phyloP scores from a whole-genome alignment of 1,284 basidiomycete genomes.

The Ganoderma meredithae region DNA sequence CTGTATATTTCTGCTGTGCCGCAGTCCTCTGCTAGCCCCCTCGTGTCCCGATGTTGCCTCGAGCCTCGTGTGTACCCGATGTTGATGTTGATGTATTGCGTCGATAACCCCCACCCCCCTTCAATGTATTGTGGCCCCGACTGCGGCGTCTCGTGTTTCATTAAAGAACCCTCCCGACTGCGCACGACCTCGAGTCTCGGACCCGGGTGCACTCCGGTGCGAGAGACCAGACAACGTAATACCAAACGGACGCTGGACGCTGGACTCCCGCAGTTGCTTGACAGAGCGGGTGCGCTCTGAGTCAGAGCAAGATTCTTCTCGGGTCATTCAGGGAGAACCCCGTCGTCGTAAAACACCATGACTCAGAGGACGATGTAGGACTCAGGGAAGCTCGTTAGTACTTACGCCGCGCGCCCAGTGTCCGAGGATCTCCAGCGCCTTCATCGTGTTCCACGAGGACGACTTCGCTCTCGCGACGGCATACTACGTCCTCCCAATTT shows the following conservation, averaged over 20 bases:
- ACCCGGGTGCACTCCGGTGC: no score
- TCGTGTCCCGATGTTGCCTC: not conserved
- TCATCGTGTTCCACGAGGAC: no score
- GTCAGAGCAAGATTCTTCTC: no score
- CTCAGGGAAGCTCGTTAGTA: no score
- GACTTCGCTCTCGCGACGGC: no score
- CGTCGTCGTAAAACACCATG: not conserved
- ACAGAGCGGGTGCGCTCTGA: no score
- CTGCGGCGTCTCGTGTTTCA: constrained; percentile 2
- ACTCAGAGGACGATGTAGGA: no score
- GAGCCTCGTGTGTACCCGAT: not conserved
- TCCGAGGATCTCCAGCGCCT: no score
- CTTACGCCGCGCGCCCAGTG: no score
- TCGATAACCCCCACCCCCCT: not conserved
- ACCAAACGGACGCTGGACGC: not conserved
- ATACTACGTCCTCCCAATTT: no score
- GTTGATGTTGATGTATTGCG: not conserved
- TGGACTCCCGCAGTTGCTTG: no score
- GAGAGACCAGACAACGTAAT: no score
- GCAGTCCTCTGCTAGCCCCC: not conserved
- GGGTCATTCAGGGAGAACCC: not conserved
- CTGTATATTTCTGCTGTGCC: not conserved
- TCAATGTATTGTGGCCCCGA: not conserved
- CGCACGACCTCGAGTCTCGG: not conserved
- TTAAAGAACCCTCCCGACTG: not conserved